These are phyloP conservation scores for Aspergillus affinis DNA, from an alignment of 495 filamentous ascomycete species.

Conservation along the genomic window DNA sequence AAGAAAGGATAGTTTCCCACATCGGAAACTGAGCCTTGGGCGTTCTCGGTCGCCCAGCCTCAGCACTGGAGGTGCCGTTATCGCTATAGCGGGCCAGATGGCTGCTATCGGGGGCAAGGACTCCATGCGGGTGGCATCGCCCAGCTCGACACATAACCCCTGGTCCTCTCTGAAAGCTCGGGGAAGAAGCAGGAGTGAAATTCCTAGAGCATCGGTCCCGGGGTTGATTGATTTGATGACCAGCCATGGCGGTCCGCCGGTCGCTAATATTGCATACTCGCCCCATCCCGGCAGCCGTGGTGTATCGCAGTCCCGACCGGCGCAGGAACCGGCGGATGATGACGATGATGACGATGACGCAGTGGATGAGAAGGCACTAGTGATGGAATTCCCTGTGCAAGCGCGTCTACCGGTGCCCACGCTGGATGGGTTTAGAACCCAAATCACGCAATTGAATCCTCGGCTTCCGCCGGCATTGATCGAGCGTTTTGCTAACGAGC, in stretches of 20 bases:
- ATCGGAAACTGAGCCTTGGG: conserved; percentile 55
- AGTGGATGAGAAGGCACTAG: conserved; percentile 42
- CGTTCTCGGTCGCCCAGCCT: conserved; percentile 61
- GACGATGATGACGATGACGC: conserved; percentile 49
- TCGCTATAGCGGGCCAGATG: conserved; percentile 60
- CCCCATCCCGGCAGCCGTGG: conserved; percentile 15
- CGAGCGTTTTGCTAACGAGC: conserved; percentile 80
- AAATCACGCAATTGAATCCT: conserved; percentile 73
- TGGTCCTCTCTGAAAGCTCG: conserved; percentile 56
- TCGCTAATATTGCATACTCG: conserved; percentile 43
- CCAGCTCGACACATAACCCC: conserved; percentile 54
- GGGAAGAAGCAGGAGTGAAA: conserved; percentile 73
- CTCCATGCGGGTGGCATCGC: conserved; percentile 47
- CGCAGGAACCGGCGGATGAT: conserved; percentile 26
- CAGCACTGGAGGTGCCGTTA: conserved; percentile 57
- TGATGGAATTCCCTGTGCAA: conserved; percentile 48
- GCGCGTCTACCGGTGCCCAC: conserved; percentile 64
- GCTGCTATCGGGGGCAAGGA: conserved; percentile 63
- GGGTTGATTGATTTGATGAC: conserved; percentile 49
- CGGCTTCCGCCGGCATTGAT: conserved; percentile 66
- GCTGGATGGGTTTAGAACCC: conserved; percentile 71
- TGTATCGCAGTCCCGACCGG: not conserved
- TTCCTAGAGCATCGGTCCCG: conserved; percentile 48
- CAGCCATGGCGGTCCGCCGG: conserved; percentile 48
- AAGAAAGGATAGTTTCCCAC: conserved; percentile 51